Evolutionary conservation across 495 filamentous ascomycete species (phyloP), one percentile per base, ranked within the genome.

Genomic region (Neurospora sp.): DNA sequence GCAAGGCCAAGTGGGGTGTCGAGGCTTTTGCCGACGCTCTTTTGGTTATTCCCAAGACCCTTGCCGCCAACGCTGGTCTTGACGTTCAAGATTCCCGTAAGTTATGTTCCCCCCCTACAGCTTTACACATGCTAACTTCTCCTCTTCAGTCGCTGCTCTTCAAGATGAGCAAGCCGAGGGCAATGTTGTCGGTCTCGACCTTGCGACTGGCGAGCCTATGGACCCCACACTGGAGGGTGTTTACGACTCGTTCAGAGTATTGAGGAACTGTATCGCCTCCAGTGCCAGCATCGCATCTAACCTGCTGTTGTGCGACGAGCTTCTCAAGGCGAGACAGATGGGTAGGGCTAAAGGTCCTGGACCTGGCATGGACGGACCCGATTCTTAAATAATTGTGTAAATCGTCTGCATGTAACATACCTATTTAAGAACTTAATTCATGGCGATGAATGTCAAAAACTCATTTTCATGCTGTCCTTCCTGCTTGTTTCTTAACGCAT

Each of bases 301-400:
- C 84, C 88, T 99, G 31, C 86, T 99, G 75, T 88, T 99, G 27
- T 98, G 96, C 76, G 96, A 99, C 78, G 96, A 99, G 86, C 86
- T 99, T 82, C 85, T 99, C 73, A 99, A 99, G 87, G 96, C 96
- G 71, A 87, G 96, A 80, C 96, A 98, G 84, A 98, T 98, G 95
- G 91, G 86, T 1, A 80, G 87, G 70, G 78, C 82, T 76, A 82
- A 79, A 14, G 85, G 83, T 7, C 87, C 87, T 8, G 87, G 86
- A 5, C 86, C 87, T 0, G 86, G 86, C 31, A 86, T 86, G 85
- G 87, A 88, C 75, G 87, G 83, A 3, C 82, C 83, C 7, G 83
- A 85, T 76, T 79, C 84, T 79, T 85, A 81, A 79, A 73, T 20
- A 70, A 39, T 73, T 31, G 31, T 14, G 70, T 23, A 40, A 75